These are phyloP conservation scores for Venturia nashicola DNA, from an alignment of 2,329 filamentous ascomycete genomes.

Conservation along the genomic window DNA sequence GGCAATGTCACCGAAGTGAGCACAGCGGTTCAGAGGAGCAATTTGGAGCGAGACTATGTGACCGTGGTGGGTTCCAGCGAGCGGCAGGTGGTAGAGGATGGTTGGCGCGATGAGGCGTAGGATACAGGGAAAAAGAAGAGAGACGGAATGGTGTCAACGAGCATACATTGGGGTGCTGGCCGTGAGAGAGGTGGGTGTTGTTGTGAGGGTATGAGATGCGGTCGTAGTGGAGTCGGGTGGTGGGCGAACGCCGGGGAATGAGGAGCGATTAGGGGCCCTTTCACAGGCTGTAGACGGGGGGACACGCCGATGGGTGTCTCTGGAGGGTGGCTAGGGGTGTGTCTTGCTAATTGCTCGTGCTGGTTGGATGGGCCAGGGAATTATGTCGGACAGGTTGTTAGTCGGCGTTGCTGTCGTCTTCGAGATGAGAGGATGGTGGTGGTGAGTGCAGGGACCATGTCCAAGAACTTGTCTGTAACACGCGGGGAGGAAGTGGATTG, in stretches of 20 bases:
- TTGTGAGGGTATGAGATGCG: background rate
- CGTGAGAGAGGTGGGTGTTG: background rate
- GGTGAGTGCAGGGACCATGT: background rate
- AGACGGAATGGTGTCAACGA: background rate
- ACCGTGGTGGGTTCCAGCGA: background rate
- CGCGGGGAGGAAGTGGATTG: background rate
- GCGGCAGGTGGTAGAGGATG: background rate
- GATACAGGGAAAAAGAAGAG: background rate
- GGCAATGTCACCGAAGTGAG: background rate
- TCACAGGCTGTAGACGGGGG: background rate
- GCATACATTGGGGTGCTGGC: background rate
- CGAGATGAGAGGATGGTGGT: slow-evolving; percentile 1
- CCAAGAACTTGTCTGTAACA: background rate
- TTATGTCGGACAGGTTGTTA: background rate
- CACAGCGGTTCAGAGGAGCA: background rate
- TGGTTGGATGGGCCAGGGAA: background rate
- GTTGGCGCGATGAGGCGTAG: background rate
- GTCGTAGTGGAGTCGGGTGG: background rate
- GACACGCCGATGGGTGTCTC: background rate
- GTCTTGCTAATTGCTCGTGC: background rate
- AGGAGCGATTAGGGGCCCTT: slow-evolving; percentile 1
- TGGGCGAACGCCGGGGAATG: background rate
- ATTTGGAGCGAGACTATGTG: background rate
- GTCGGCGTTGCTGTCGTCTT: background rate
- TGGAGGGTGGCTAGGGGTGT: background rate